Conservation (phyloP, 2,329 filamentous ascomycete genomes). For the Sarocladiaceae sp. region DNA sequence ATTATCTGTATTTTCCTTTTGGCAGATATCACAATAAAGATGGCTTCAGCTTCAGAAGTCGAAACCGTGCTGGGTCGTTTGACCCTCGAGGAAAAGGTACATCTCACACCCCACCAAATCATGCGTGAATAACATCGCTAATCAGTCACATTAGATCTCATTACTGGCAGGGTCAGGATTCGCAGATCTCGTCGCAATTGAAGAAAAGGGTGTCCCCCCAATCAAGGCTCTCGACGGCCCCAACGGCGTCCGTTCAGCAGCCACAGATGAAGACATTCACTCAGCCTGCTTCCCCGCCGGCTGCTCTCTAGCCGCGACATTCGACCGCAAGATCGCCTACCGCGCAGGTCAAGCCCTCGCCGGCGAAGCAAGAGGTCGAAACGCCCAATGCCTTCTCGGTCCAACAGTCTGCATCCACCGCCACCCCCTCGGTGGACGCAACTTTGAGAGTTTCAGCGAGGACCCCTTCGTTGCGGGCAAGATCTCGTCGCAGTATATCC, state of each 20-base stretch:
- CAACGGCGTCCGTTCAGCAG: constrained; percentile 28
- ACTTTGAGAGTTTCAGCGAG: constrained; percentile 55
- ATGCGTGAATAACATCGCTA: neutral
- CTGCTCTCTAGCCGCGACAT: constrained; percentile 53
- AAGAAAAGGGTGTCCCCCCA: neutral
- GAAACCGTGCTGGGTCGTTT: neutral
- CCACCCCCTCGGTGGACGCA: neutral
- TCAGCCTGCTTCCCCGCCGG: constrained; percentile 28
- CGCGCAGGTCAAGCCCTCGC: constrained; percentile 55
- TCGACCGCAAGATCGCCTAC: constrained; percentile 53
- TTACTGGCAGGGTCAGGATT: neutral
- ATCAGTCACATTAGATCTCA: neutral
- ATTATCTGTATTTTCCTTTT: no score
- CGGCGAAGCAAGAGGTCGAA: constrained; percentile 51
- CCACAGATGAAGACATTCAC: constrained; percentile 22
- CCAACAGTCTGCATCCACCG: constrained; percentile 24
- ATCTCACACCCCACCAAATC: neutral
- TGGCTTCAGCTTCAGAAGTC: neutral
- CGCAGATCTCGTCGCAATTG: neutral
- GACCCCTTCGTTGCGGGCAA: constrained; percentile 26
- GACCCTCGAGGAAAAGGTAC: constrained; percentile 4
- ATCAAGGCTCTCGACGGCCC: constrained; percentile 21
- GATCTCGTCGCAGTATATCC: constrained; percentile 22
- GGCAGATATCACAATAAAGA: neutral
- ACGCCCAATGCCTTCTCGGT: constrained; percentile 44